These are phyloP conservation scores for Aegilops speltoides DNA, from an alignment of 176 grass and related monocot genomes.

Conservation along the genomic window DNA sequence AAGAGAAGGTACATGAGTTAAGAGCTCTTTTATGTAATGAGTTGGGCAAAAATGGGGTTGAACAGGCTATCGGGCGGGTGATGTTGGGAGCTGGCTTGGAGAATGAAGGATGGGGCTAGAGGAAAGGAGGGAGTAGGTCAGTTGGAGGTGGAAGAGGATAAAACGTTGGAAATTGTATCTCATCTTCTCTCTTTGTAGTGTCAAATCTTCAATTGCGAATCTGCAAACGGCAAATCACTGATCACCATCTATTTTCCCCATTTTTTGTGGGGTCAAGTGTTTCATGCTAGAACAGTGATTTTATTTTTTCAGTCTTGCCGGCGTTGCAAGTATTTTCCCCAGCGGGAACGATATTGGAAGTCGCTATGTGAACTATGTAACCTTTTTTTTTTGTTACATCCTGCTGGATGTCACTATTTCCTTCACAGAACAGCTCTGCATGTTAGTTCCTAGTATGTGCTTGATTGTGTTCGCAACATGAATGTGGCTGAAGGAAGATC, in stretches of 20 bases:
- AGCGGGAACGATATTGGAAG: not conserved
- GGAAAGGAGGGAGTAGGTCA: not conserved
- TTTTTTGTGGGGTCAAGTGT: not conserved
- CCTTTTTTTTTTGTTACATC: slow-evolving; percentile 23
- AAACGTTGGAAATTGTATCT: not conserved
- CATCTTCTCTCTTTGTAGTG: not conserved
- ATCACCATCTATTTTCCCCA: not conserved
- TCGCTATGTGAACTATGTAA: not conserved
- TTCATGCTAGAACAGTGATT: not conserved
- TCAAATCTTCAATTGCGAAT: not conserved
- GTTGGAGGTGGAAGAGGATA: not conserved
- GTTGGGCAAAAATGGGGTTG: not conserved
- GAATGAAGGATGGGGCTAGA: not conserved
- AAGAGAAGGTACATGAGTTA: not conserved
- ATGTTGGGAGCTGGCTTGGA: not conserved
- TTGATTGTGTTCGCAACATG: slow-evolving; percentile 8
- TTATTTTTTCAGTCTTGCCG: not conserved
- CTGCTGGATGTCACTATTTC: slow-evolving; percentile 1
- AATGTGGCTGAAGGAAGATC: not conserved
- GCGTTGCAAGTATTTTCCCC: not conserved
- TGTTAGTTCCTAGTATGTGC: not conserved
- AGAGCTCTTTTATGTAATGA: not conserved
- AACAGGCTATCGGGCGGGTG: not conserved
- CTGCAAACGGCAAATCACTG: not conserved
- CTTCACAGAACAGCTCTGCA: not conserved